These are phyloP conservation scores for Cytospora leucostoma DNA, from an alignment of 2,329 filamentous ascomycete genomes.

Conservation along the genomic window DNA sequence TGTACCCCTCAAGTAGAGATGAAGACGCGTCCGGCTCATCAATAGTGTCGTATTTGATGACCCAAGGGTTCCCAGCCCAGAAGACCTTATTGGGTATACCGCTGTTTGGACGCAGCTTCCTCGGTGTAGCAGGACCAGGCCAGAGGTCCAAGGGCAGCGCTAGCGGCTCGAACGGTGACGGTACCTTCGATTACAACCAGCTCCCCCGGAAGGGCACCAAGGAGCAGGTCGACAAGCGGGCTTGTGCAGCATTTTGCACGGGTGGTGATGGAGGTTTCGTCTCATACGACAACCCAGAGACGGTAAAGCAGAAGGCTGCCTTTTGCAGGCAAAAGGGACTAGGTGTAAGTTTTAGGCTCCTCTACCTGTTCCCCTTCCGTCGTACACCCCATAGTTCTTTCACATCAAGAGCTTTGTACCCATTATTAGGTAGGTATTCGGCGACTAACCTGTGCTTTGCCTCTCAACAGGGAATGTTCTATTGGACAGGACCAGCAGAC, in stretches of 20 bases:
- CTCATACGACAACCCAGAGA: constrained; percentile 76
- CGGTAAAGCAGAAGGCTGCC: constrained; percentile 72
- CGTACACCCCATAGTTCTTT: constrained; percentile 16
- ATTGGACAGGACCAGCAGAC: constrained; percentile 79
- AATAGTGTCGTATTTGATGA: constrained; percentile 65
- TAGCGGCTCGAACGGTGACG: constrained; percentile 50
- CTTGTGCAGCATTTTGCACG: constrained; percentile 70
- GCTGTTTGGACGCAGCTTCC: constrained; percentile 73
- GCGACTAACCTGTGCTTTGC: constrained; percentile 22
- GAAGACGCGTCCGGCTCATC: constrained; percentile 67
- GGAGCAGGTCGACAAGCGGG: constrained; percentile 67
- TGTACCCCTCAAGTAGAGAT: constrained; percentile 58
- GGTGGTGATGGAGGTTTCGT: constrained; percentile 77
- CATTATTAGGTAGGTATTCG: neutral
- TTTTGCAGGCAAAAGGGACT: constrained; percentile 72
- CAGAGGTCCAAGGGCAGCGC: constrained; percentile 60
- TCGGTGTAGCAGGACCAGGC: constrained; percentile 64
- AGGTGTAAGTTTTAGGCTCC: constrained; percentile 50
- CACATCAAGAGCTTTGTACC: neutral
- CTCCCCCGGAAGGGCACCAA: constrained; percentile 63
- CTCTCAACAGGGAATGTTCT: constrained; percentile 67
- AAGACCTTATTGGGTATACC: constrained; percentile 78
- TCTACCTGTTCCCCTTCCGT: constrained; percentile 9
- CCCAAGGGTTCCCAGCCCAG: constrained; percentile 65
- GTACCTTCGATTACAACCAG: constrained; percentile 72